Evolutionary conservation across 495 filamentous ascomycete species (phyloP).

Genomic region (Tuber melanosporum): DNA sequence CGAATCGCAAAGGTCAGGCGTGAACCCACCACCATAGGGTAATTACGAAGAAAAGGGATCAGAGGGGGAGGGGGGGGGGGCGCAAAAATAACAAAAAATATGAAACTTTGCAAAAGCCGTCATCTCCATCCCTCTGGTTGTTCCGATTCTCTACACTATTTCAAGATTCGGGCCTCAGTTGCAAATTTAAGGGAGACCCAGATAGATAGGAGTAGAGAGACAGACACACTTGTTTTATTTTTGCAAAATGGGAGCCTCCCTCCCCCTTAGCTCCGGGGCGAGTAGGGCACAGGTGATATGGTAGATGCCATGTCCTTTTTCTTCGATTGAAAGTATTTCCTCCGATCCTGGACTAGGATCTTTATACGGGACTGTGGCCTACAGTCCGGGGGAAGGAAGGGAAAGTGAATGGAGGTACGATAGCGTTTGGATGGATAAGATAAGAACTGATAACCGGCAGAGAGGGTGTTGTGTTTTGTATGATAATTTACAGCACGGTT

Average conservation of each 20-base stretch:
- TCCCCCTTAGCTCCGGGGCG: neutral
- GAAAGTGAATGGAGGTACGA: neutral
- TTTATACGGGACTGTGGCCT: slow-evolving; percentile 2
- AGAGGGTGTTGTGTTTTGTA: neutral
- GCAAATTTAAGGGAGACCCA: neutral
- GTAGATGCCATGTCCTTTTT: neutral
- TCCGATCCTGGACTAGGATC: neutral
- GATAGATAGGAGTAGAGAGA: slow-evolving; percentile 2
- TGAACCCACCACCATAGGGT: neutral
- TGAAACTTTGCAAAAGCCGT: neutral
- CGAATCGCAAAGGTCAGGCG: neutral
- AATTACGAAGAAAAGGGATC: neutral
- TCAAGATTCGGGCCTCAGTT: neutral
- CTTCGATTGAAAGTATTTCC: neutral
- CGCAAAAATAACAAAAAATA: neutral
- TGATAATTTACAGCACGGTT: neutral
- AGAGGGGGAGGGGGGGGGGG: neutral
- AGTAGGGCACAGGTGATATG: neutral
- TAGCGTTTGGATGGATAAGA: neutral
- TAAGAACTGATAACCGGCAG: neutral
- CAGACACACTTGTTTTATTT: neutral
- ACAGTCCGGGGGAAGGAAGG: neutral
- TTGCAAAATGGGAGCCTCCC: neutral
- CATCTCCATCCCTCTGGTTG: neutral
- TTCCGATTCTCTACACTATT: slow-evolving; percentile 5